These are phyloP conservation scores for Trichosanthes cucumerina DNA, from an alignment of 306 rosid species.

Conservation along the genomic window DNA sequence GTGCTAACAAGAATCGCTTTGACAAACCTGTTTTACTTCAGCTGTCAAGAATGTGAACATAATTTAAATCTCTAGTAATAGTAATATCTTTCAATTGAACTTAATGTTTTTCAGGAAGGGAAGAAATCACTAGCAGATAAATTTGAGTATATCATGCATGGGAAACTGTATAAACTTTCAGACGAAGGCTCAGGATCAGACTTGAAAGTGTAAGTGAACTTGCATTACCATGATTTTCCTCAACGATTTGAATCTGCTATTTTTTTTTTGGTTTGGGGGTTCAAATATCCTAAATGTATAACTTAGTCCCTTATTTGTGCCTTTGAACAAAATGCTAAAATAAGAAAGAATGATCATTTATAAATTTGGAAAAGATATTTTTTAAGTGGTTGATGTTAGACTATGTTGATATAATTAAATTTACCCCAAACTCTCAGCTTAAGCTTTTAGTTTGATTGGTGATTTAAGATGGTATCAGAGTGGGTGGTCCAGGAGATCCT, in stretches of 20 bases:
- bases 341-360: not conserved
- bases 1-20: not conserved
- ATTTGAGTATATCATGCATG: conserved; percentile 89
- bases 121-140: conserved; percentile 64
- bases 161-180: conserved; percentile 50
- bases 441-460: too few relatives aligned
- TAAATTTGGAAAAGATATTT: too few relatives aligned
- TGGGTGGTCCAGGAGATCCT: too few relatives aligned
- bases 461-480: too few relatives aligned
- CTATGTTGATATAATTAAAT: too few relatives aligned
- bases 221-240: not conserved
- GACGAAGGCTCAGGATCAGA: conserved; percentile 32
- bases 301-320: not conserved
- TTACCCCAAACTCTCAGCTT: too few relatives aligned
- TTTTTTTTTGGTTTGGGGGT: not conserved
- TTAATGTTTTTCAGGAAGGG: conserved; percentile 45
- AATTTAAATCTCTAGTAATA: not conserved
- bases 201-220: conserved; percentile 47
- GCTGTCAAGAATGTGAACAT: not conserved
- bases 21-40: not conserved
- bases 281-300: not conserved
- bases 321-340: not conserved
- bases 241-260: not conserved
- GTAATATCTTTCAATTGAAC: conserved; percentile 1
- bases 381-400: too few relatives aligned